Evolutionary conservation across 768 basidiomycete genomes (phyloP).

Genomic region (Mrakia blollopis): DNA sequence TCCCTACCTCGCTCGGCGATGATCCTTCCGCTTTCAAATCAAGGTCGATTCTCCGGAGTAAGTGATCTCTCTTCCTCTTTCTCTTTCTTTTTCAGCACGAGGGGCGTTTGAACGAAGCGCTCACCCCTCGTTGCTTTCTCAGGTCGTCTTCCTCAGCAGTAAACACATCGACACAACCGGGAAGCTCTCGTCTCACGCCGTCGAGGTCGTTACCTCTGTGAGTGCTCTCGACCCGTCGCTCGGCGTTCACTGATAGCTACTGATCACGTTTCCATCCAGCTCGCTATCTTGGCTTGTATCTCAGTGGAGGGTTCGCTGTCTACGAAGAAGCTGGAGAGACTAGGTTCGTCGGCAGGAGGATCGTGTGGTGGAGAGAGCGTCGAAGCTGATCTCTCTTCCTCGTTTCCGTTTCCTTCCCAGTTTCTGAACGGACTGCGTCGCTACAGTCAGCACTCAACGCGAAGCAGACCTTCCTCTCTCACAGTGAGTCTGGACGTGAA

Average conservation of each 20-base stretch:
- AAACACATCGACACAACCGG: not conserved
- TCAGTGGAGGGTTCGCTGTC: not conserved
- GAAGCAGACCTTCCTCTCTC: constrained; percentile 13
- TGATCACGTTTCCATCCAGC: too few species aligned
- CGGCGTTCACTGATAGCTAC: too few species aligned
- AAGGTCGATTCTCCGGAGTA: not conserved
- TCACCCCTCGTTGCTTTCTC: not conserved
- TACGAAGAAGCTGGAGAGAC: not conserved
- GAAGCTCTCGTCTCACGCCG: not conserved
- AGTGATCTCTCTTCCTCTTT: too few species aligned
- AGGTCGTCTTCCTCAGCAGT: constrained; percentile 1
- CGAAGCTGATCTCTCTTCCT: too few species aligned
- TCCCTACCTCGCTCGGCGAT: not conserved
- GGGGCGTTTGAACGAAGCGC: not conserved
- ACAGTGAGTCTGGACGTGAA: constrained; percentile 11
- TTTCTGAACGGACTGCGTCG: not conserved
- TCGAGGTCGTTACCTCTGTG: not conserved
- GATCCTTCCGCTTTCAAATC: not conserved
- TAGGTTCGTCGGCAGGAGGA: not conserved
- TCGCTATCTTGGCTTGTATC: not conserved
- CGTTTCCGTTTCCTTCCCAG: not conserved
- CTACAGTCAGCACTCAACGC: not conserved
- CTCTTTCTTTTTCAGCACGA: not conserved
- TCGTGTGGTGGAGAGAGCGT: too few species aligned
- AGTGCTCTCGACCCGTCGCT: too few species aligned